Base-by-base conservation (phyloP, 2,329 filamentous ascomycete species). In the Xylaria sp. region DNA sequence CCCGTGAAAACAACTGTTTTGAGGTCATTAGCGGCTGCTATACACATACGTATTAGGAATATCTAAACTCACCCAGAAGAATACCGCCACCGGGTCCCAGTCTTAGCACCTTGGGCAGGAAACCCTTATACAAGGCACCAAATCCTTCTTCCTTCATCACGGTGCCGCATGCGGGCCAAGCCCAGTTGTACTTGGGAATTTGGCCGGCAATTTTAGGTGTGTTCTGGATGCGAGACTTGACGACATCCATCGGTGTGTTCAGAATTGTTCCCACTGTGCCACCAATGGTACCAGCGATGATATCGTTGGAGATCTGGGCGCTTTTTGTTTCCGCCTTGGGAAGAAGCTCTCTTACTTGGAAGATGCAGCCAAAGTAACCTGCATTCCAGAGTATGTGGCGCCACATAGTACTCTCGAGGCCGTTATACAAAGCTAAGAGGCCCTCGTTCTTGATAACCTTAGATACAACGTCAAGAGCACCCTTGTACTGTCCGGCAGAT, bases 221-320 rank as follows among this genome's bases (percentile, higher is more conserved):
- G 84, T 99, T 99, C 83, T 99, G 96, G 74, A 99, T 99, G 72
- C 96, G 91, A 73, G 93, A 97, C 88, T 99, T 99, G 83, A 98
- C 94, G 17, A 77, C 75, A 36, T 77, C 75, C 74, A 77, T 75
- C 4, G 75, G 75, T 2, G 95, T 98, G 86, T 99, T 99, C 72
- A 98, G 79, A 48, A 97, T 87, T 2, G 95, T 99, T 80, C 96
- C 95, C 61, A 76, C 85, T 5, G 94, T 98, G 70, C 96, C 96
- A 82, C 96, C 96, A 72, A 97, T 82, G 51, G 91, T 87, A 80
- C 96, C 96, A 23, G 94, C 94, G 65, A 97, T 83, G 73, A 99
- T 83, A 77, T 99, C 94, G 79, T 97, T 97, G 67, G 87, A 83
- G 82, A 97, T 92, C 83, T 97, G 91, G 62, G 88, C 86, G 73